Evolutionary conservation across 2,329 filamentous ascomycete species (phyloP), one percentile per base, ranked within the genome.

Genomic region (Phialophora verrucosa): DNA sequence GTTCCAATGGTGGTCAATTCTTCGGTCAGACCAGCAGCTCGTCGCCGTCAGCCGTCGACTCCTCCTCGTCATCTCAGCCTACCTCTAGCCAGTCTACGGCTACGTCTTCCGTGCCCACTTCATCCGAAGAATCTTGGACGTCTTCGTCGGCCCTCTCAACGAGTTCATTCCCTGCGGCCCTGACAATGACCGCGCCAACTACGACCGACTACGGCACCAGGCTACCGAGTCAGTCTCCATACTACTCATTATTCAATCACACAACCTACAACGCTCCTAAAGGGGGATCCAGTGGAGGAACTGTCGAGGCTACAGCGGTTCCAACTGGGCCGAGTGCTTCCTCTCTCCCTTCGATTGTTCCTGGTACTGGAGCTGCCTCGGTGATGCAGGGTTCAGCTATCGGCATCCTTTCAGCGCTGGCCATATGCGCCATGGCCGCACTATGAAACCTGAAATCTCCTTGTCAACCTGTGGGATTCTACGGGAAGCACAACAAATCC

Each of bases 31-130:
- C 47, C 20, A 61, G 29, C 47, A 61, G 57, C 27, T 59, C 59
- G 10, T 62, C 44, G 61, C 69, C 50, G 66, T 66, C 50, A 61
- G 69, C 51, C 56, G 71, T 20, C 44, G 54, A 60, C 47, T 76
- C 77, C 2, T 68, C 59, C n/a, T 62, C 32, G 32, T 35, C 59
- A 8, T 42, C 59, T 10, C 20, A 38, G 12, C 38, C 55, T 42
- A 47, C 67, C 12, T 68, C 76, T 44, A 72, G 73, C 53, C 76
- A 67, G 72, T 72, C 20, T 62, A 65, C 64, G 71, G 70, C 71
- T 72, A 75, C 60, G 32, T 71, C 69, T 14, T 65, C 64, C 31
- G 47, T 58, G 14, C n/a, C 50, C 25, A 72, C 66, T 47, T 68
- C 73, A 10, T 72, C 65, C 56, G 65, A 70, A 17, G 42, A 32